These are phyloP conservation scores for Xylariaceae sp. DNA, from an alignment of 2,329 filamentous ascomycete species.

Conservation along the genomic window DNA sequence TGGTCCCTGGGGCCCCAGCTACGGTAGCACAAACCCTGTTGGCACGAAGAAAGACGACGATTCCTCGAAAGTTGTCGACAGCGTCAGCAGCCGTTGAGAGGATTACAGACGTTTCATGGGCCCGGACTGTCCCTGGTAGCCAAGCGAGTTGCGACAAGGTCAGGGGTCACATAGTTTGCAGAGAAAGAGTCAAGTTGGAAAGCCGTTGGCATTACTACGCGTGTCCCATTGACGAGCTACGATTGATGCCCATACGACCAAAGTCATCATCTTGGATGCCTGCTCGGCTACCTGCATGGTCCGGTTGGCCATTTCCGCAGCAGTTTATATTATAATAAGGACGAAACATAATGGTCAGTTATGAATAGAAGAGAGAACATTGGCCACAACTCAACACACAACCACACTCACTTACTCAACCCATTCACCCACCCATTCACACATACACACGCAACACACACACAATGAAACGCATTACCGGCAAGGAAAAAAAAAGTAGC, in stretches of 20 bases:
- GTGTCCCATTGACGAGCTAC: constrained; percentile 11
- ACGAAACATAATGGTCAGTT: constrained; percentile 10
- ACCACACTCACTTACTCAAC: too few species aligned
- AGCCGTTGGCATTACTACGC: constrained; percentile 7
- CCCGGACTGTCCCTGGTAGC: constrained; percentile 4
- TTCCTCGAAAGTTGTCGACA: constrained; percentile 27
- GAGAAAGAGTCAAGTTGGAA: constrained; percentile 3
- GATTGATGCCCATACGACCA: constrained; percentile 11
- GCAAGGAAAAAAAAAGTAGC: constrained; percentile 17
- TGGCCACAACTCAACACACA: constrained; percentile 1
- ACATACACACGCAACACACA: too few species aligned
- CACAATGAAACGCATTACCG: constrained; percentile 20
- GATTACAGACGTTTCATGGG: neutral
- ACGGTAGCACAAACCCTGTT: constrained; percentile 29
- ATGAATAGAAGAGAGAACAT: constrained; percentile 14
- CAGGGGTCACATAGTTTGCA: constrained; percentile 5
- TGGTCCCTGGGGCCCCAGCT: constrained; percentile 32
- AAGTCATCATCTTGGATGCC: constrained; percentile 14
- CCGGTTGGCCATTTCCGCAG: constrained; percentile 7
- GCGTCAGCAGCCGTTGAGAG: constrained; percentile 29
- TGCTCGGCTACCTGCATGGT: constrained; percentile 6
- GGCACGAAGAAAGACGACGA: constrained; percentile 30
- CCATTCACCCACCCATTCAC: too few species aligned
- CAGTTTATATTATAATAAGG: constrained; percentile 3
- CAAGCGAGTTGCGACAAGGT: constrained; percentile 2